Evolutionary conservation across 164 flowering plant species (phyloP), one percentile per base, ranked within the genome.

Genomic region (Chloranthus sessilifolius): DNA sequence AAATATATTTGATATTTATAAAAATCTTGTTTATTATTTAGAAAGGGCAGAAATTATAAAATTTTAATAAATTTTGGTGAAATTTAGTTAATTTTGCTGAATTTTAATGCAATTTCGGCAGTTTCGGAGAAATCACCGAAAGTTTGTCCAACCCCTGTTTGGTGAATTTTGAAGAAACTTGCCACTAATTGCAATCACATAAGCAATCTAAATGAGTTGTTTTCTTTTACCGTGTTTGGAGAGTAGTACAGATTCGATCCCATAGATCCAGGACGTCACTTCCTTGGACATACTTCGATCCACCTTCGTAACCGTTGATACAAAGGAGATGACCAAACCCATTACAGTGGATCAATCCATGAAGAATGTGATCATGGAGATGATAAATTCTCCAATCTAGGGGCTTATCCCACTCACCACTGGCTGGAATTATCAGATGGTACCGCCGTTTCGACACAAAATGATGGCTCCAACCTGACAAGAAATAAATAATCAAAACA

Each of bases 231-330:
- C 92, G 24, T 19, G 78, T 53, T 19, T 66, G 65, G 15, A 91
- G 90, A 40, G 36, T 50, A 5, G 69, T 53, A 63, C 96, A 91
- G 31, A 91, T 68, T 7, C 96, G 75, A 37, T 91, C 94, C 92
- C 96, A 91, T 7, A 91, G 77, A 67, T 88, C 90, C 95, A 91
- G 85, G 20, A 80, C 62, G 27, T 88, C 92, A 58, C 70, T 58
- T 1, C 98, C 98, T 16, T 63, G 53, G 2, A 85, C 61, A 43
- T 39, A 49, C 34, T 73, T 75, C 0, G 98, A 88, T 8, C 95
- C 95, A 0, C 88, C 91, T 69, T 83, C 98, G 11, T 67, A 68
- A 3, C 98, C 98, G 61, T 91, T 91, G 53, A 91, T 61, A 53
- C 74, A 67, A 39, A 87, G 57, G 19, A 91, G 65, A 50, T 88